These are phyloP conservation scores for Edaphochlamys debaryana DNA, from an alignment of 139 green algal genomes.

Conservation along the genomic window DNA sequence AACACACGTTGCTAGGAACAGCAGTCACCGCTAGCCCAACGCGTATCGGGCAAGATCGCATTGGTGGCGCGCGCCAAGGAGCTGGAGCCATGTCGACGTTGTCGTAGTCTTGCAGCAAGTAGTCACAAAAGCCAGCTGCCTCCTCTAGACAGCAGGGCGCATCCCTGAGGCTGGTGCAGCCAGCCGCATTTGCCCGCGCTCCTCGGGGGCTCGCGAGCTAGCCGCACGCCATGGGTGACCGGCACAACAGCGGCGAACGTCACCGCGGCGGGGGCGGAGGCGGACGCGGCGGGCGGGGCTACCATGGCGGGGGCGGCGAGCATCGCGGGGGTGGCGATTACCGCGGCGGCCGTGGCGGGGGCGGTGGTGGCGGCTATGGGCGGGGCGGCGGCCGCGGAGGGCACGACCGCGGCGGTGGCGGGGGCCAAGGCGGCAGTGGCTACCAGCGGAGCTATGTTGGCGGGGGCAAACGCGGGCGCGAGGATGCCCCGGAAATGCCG, in stretches of 20 bases:
- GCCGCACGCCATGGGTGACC: not conserved
- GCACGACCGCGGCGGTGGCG: not conserved
- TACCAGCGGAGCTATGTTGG: slow-evolving; percentile 54
- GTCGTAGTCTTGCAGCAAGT: too few species aligned
- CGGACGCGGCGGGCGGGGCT: not conserved
- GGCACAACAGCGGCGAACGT: not conserved
- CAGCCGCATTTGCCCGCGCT: too few species aligned
- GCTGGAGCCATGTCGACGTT: too few species aligned
- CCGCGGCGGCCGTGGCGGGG: not conserved
- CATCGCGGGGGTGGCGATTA: not conserved
- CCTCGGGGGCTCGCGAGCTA: too few species aligned
- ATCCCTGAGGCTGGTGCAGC: too few species aligned
- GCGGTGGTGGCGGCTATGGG: not conserved
- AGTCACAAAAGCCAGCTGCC: too few species aligned
- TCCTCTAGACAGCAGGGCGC: too few species aligned
- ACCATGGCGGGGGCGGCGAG: not conserved
- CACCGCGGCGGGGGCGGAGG: slow-evolving; percentile 5
- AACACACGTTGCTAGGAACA: too few species aligned
- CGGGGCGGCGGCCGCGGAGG: not conserved
- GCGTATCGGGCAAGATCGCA: too few species aligned
- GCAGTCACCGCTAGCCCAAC: too few species aligned
- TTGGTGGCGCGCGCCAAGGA: too few species aligned
- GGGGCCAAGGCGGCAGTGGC: not conserved
- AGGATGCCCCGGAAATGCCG: slow-evolving; percentile 41
- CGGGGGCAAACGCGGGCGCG: slow-evolving; percentile 43